A percentile compares a stretch with the other conserved stretches of the same genome.
phyloP scores from a whole-genome alignment of 164 flowering plant genomes.

The Aristolochia contorta region DNA sequence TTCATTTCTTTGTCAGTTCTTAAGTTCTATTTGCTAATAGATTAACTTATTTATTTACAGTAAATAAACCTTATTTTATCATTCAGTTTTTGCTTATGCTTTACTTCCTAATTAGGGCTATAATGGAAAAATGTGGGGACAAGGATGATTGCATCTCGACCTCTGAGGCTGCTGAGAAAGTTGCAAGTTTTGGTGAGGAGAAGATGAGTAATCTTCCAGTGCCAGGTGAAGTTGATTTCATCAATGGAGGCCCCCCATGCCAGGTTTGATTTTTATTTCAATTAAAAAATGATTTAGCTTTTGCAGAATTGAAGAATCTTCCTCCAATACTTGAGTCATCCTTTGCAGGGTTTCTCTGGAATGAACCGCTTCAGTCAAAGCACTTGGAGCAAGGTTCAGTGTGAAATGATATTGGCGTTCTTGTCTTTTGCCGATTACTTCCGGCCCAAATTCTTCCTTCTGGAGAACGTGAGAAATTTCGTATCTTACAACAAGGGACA shows the following conservation, averaged over 20 bases:
- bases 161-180: slow-evolving; percentile 63
- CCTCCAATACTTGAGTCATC: neutral
- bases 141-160: slow-evolving; percentile 71
- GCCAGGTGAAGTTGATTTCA: slow-evolving; percentile 93
- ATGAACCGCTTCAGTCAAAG: slow-evolving; percentile 89
- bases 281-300: no score
- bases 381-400: slow-evolving; percentile 94
- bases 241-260: slow-evolving; percentile 97
- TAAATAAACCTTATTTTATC: no score
- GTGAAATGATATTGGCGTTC: slow-evolving; percentile 93
- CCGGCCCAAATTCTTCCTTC: slow-evolving; percentile 70
- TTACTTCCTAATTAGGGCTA: slow-evolving; percentile 40
- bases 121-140: slow-evolving; percentile 75
- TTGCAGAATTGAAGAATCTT: neutral
- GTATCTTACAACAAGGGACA: slow-evolving; percentile 92
- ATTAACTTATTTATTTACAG: no score
- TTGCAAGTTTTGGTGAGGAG: slow-evolving; percentile 41
- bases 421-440: slow-evolving; percentile 86
- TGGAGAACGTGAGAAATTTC: slow-evolving; percentile 92
- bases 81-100: neutral
- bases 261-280: slow-evolving; percentile 40
- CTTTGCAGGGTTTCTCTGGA: slow-evolving; percentile 88
- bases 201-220: slow-evolving; percentile 49
- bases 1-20: neutral
- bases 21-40: no score